Conservation (phyloP, 2,329 filamentous ascomycete species). For the Phialophora tarda region DNA sequence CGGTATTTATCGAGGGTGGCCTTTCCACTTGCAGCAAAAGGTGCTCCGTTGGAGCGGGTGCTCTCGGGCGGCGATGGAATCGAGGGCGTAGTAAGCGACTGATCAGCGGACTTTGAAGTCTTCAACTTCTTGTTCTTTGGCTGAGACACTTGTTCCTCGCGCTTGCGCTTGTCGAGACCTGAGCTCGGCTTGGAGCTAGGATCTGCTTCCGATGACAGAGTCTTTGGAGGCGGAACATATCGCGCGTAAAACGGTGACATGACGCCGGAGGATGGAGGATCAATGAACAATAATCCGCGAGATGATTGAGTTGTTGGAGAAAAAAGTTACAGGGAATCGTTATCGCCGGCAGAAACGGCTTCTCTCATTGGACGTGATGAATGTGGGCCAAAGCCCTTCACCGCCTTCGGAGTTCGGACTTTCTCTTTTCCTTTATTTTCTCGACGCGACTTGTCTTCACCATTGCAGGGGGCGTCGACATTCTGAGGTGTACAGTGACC, state of each 20-base stretch:
- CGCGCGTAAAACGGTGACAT: conserved; percentile 58
- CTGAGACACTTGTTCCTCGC: conserved; percentile 37
- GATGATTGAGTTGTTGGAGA: conserved; percentile 14
- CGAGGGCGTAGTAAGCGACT: neutral
- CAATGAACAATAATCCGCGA: neutral
- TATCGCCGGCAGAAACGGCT: conserved; percentile 20
- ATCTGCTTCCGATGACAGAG: neutral
- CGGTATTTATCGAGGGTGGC: conserved; percentile 28
- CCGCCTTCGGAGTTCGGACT: conserved; percentile 13
- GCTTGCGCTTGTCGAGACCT: conserved; percentile 39
- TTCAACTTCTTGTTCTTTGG: conserved; percentile 48
- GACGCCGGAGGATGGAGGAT: neutral
- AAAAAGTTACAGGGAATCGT: conserved; percentile 6
- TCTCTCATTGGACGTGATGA: neutral
- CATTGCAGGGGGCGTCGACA: neutral
- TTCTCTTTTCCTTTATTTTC: neutral
- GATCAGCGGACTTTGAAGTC: conserved; percentile 41
- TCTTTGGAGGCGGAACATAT: conserved; percentile 50
- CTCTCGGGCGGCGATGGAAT: neutral
- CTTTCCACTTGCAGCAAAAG: conserved; percentile 25
- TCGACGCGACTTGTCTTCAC: neutral
- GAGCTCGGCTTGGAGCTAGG: neutral
- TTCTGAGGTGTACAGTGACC: neutral
- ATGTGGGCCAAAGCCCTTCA: neutral
- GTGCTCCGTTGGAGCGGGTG: neutral